Percentiles rank a stretch among this genome's conserved stretches.
Conservation (phyloP, 306 rosid genomes). For the Spatholobus suberectus region DNA sequence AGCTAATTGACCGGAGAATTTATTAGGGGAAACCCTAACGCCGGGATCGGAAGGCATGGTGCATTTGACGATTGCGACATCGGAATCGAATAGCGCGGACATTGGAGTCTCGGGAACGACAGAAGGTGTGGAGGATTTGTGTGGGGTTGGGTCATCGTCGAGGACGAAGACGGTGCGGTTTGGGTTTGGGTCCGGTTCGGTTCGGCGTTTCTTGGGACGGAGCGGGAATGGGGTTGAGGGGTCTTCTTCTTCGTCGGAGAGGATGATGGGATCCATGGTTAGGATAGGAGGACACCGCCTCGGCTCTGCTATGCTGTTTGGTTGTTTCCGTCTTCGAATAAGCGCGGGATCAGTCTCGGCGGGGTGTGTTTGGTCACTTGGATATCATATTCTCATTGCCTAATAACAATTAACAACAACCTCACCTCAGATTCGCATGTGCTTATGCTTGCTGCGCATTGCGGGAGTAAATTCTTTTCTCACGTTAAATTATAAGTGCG, state of each 20-base stretch:
- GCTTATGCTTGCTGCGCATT: too few species aligned
- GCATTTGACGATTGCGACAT: slow-evolving; percentile 66
- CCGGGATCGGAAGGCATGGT: slow-evolving; percentile 34
- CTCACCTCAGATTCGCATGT: too few species aligned
- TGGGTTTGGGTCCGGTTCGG: slow-evolving; percentile 48
- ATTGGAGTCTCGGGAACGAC: slow-evolving; percentile 80
- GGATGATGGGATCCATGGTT: slow-evolving; percentile 71
- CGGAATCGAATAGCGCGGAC: slow-evolving; percentile 53
- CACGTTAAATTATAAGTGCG: too few species aligned
- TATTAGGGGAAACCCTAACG: slow-evolving; percentile 52
- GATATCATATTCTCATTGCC: background rate
- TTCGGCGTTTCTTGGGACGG: slow-evolving; percentile 68
- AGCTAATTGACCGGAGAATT: slow-evolving; percentile 49
- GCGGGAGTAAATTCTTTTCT: too few species aligned
- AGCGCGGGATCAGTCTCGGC: slow-evolving; percentile 46
- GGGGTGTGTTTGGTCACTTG: background rate
- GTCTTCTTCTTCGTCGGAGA: slow-evolving; percentile 82
- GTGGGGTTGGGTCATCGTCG: slow-evolving; percentile 85
- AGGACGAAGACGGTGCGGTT: slow-evolving; percentile 58
- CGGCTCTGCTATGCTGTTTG: background rate
- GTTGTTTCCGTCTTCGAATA: slow-evolving; percentile 39
- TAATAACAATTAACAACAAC: background rate
- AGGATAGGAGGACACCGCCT: too few species aligned
- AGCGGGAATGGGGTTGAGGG: slow-evolving; percentile 53
- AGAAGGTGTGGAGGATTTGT: slow-evolving; percentile 51